Percentiles rank a stretch among this genome's conserved stretches.
These are phyloP conservation scores for Cyclotella cryptica DNA, from an alignment of 108 stramenopile species.

Conservation along the genomic window DNA sequence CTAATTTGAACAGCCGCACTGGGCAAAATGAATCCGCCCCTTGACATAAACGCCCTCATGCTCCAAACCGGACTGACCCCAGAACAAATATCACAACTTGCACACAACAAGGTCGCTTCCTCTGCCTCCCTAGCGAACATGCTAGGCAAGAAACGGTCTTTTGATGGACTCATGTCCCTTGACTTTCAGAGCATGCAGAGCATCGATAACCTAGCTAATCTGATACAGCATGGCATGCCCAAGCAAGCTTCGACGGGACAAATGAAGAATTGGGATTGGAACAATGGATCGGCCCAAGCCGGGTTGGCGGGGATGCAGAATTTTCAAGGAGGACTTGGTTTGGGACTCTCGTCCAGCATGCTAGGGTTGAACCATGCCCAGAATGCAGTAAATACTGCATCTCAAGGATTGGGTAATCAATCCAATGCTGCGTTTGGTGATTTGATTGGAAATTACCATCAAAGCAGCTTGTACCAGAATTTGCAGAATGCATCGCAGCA, in stretches of 20 bases:
- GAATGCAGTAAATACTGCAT: conserved; percentile 7
- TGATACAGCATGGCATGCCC: conserved; percentile 62
- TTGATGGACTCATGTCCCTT: conserved; percentile 85
- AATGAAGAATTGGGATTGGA: conserved; percentile 75
- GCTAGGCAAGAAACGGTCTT: conserved; percentile 74
- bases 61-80: conserved; percentile 72
- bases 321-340: background rate
- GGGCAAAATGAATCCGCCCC: conserved; percentile 6
- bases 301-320: background rate
- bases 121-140: conserved; percentile 76
- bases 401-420: conserved; percentile 25
- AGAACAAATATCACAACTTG: conserved; percentile 74
- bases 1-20: background rate
- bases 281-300: background rate
- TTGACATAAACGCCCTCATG: conserved; percentile 66
- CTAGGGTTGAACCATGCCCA: conserved; percentile 21
- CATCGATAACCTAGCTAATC: conserved; percentile 88
- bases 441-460: background rate
- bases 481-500: conserved; percentile 16
- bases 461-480: conserved; percentile 21
- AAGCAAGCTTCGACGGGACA: conserved; percentile 61
- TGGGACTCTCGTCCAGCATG: conserved; percentile 30
- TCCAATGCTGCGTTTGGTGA: conserved; percentile 38
- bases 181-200: conserved; percentile 88
- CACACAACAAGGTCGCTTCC: conserved; percentile 58